Conservation (phyloP, 1,139 yeast species). For the Sugiyamaella japonica region DNA sequence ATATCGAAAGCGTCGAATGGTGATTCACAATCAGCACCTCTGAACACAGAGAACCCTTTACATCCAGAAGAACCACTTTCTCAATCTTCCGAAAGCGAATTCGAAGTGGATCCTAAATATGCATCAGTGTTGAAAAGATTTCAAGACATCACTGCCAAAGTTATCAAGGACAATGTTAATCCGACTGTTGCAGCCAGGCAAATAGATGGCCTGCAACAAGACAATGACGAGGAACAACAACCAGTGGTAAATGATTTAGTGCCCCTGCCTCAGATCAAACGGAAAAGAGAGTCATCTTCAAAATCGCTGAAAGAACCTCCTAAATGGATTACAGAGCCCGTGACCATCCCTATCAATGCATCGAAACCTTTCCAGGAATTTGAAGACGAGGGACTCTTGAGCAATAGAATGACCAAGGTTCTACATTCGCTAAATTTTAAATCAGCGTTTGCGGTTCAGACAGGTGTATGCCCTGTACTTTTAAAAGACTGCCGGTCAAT, state of each 20-base stretch:
- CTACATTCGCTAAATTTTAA: slow-evolving; percentile 45
- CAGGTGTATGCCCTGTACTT: slow-evolving; percentile 60
- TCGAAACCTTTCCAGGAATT: slow-evolving; percentile 36
- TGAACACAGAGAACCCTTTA: too few species aligned
- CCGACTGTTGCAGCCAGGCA: slow-evolving; percentile 4
- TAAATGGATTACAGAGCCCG: slow-evolving; percentile 68
- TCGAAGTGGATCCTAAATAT: slow-evolving; percentile 27
- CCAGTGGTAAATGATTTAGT: slow-evolving; percentile 48
- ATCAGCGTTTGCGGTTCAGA: slow-evolving; percentile 77
- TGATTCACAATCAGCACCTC: too few species aligned
- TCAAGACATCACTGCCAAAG: slow-evolving; percentile 16
- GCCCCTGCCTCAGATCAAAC: slow-evolving; percentile 82
- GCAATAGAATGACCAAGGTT: slow-evolving; percentile 47
- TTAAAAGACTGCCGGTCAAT: slow-evolving; percentile 51
- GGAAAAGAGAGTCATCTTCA: slow-evolving; percentile 38
- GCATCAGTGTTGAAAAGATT: slow-evolving; percentile 25
- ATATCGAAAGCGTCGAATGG: not conserved
- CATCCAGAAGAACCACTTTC: slow-evolving; percentile 6
- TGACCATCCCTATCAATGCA: slow-evolving; percentile 45
- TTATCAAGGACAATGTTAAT: slow-evolving; percentile 6
- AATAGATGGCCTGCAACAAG: slow-evolving; percentile 19
- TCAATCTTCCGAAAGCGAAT: slow-evolving; percentile 6
- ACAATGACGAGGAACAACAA: slow-evolving; percentile 22
- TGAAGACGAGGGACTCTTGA: slow-evolving; percentile 30
- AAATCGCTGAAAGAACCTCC: slow-evolving; percentile 14